These are phyloP conservation scores for Petunia axillaris DNA, from an alignment of 257 asterid species.

Conservation along the genomic window DNA sequence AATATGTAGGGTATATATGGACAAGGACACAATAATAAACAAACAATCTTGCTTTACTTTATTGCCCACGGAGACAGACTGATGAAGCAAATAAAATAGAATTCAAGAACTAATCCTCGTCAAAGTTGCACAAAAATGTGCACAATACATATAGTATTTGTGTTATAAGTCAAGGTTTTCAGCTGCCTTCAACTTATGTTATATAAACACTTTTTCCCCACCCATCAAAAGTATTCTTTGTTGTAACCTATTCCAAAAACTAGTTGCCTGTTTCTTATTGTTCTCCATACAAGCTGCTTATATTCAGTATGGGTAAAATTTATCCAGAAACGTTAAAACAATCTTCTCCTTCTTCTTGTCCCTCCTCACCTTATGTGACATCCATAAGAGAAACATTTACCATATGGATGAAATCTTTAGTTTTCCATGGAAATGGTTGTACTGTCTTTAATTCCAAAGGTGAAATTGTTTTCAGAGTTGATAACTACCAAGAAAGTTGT, in stretches of 20 bases:
- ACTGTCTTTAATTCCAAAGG: constrained; percentile 67
- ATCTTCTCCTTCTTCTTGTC: background rate
- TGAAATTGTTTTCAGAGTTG: constrained; percentile 65
- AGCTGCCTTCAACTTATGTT: background rate
- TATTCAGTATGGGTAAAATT: constrained; percentile 57
- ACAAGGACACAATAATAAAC: background rate
- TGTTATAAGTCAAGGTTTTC: background rate
- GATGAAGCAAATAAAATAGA: too few species aligned
- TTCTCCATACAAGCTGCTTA: background rate
- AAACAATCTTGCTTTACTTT: background rate
- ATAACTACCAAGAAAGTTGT: constrained; percentile 66
- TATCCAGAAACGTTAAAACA: constrained; percentile 42
- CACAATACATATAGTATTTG: too few species aligned
- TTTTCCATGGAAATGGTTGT: constrained; percentile 82
- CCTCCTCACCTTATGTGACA: constrained; percentile 26
- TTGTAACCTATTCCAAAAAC: background rate
- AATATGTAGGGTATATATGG: background rate
- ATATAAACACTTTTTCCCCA: background rate
- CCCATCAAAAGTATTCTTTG: background rate
- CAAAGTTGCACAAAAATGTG: too few species aligned
- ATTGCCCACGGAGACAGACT: too few species aligned
- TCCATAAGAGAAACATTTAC: constrained; percentile 57
- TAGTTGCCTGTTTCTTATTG: background rate
- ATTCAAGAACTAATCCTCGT: too few species aligned
- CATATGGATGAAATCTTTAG: constrained; percentile 82